A percentile compares a stretch with the other conserved stretches of the same genome.
Conservation (phyloP, 176 grass and related monocot species). For the Carex myosuroides region DNA sequence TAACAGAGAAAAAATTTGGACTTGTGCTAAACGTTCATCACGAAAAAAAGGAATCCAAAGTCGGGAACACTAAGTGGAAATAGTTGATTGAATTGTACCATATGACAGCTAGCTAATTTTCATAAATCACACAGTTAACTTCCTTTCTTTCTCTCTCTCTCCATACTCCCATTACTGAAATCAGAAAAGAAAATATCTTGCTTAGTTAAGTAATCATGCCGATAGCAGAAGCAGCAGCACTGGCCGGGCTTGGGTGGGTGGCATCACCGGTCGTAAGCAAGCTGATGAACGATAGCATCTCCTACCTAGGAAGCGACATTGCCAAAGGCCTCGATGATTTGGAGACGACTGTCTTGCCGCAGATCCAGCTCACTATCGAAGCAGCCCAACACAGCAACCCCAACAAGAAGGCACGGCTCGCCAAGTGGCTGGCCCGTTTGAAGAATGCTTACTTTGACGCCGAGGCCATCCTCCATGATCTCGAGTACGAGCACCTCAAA, state of each 20-base stretch:
- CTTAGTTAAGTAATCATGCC: not conserved
- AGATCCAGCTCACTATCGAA: not conserved
- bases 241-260: not conserved
- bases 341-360: not conserved
- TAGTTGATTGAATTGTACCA: too few relatives aligned
- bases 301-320: not conserved
- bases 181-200: too few relatives aligned
- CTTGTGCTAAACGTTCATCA: too few relatives aligned
- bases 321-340: not conserved
- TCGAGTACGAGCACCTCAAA: not conserved
- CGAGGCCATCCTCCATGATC: not conserved
- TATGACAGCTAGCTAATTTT: too few relatives aligned
- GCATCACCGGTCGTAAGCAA: too few relatives aligned
- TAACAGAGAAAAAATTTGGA: too few relatives aligned
- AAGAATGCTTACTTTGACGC: not conserved
- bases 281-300: too few relatives aligned
- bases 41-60: too few relatives aligned
- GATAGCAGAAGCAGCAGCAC: not conserved
- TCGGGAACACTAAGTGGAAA: too few relatives aligned
- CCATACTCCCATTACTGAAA: too few relatives aligned
- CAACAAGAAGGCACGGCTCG: not conserved
- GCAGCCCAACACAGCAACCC: not conserved
- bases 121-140: too few relatives aligned
- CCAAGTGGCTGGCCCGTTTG: not conserved
- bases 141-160: too few relatives aligned